Conservation (phyloP, 1,284 basidiomycete genomes). For the Naganishia albida region DNA sequence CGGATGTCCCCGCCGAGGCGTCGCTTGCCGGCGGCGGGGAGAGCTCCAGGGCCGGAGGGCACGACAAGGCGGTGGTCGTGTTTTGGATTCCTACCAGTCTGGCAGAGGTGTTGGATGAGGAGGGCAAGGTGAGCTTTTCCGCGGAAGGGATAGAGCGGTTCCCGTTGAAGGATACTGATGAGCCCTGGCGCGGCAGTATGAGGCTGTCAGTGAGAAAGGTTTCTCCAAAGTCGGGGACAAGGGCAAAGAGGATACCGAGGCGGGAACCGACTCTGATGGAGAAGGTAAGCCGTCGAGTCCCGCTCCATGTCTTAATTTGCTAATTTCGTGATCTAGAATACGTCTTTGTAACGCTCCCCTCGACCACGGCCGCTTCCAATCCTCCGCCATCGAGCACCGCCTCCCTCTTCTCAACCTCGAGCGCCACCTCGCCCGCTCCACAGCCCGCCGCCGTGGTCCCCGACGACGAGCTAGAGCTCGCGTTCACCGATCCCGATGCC, state of each 20-base stretch:
- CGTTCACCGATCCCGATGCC: conserved; percentile 62
- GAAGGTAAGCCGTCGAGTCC: conserved; percentile 42
- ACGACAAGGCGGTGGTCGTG: conserved; percentile 38
- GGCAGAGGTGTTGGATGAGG: conserved; percentile 47
- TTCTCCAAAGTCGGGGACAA: conserved; percentile 1
- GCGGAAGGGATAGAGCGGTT: neutral
- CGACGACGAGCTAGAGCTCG: conserved; percentile 56
- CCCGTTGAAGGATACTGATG: no score
- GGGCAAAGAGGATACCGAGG: conserved; percentile 3
- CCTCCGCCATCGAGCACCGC: conserved; percentile 5
- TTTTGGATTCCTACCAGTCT: conserved; percentile 53
- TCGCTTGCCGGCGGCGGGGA: neutral
- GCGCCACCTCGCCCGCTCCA: conserved; percentile 1
- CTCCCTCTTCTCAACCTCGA: conserved; percentile 14
- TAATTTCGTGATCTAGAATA: conserved; percentile 39
- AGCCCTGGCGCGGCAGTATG: conserved; percentile 4
- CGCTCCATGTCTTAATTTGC: neutral
- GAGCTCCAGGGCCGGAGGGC: neutral
- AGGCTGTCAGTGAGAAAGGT: conserved; percentile 20
- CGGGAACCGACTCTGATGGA: conserved; percentile 38
- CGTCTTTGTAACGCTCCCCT: conserved; percentile 50
- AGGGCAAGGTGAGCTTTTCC: conserved; percentile 35
- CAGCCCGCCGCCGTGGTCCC: neutral
- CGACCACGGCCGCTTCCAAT: conserved; percentile 36
- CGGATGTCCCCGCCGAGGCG: conserved; percentile 58